A percentile compares a stretch with the other conserved stretches of the same genome.
Evolutionary conservation across 352 stramenopile genomes (phyloP).

Genomic region (Saprolegnia parasitica): DNA sequence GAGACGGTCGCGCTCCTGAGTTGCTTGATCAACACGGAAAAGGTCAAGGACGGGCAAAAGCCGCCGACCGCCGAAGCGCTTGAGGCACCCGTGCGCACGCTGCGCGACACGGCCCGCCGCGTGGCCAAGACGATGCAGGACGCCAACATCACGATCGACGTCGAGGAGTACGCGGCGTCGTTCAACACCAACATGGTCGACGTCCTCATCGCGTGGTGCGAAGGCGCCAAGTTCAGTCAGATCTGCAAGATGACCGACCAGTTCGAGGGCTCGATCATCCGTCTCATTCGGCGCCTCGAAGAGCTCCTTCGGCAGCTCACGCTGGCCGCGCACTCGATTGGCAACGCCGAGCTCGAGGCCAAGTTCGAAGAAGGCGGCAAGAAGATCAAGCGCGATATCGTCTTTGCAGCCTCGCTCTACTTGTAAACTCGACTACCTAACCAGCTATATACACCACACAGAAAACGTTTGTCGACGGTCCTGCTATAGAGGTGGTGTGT

Average conservation of each 20-base stretch:
- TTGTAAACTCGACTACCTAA: conserved; percentile 44
- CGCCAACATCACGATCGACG: conserved; percentile 91
- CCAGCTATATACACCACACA: too few species aligned
- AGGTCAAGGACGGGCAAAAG: conserved; percentile 86
- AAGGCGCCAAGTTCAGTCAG: conserved; percentile 98
- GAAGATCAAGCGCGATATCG: conserved; percentile 98
- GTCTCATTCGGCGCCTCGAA: conserved; percentile 94
- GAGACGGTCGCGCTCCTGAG: conserved; percentile 94
- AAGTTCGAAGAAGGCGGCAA: conserved; percentile 97
- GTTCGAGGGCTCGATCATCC: conserved; percentile 99
- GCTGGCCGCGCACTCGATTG: conserved; percentile 94
- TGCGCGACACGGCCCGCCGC: conserved; percentile 92
- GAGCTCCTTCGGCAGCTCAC: conserved; percentile 97
- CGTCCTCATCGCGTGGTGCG: conserved; percentile 95
- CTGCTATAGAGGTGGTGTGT: too few species aligned
- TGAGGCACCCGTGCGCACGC: conserved; percentile 86
- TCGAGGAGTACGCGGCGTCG: conserved; percentile 96
- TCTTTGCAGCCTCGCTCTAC: conserved; percentile 99
- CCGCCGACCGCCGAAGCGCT: conserved; percentile 73
- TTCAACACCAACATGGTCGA: conserved; percentile 99
- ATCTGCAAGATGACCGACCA: conserved; percentile 97
- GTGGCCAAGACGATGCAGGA: conserved; percentile 90
- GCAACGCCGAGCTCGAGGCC: conserved; percentile 94
- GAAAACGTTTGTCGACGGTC: too few species aligned
- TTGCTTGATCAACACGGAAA: conserved; percentile 96